phyloP scores from a whole-genome alignment of 495 filamentous ascomycete species.

The Neurospora discreta region DNA sequence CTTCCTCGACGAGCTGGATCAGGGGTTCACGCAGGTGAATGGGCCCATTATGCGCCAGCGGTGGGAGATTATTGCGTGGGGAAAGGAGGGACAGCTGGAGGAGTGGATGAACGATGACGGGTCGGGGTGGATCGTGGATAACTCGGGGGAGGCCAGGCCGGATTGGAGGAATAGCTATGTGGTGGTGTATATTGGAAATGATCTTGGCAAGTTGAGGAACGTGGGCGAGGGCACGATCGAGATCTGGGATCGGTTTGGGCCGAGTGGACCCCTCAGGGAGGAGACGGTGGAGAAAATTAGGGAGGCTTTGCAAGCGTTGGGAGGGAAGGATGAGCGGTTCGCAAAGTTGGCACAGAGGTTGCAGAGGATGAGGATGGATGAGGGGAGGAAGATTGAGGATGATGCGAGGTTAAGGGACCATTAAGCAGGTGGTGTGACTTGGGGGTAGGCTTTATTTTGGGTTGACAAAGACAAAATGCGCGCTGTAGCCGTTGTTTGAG shows the following conservation, averaged over 20 bases:
- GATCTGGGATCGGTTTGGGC: constrained; percentile 4
- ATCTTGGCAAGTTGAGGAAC: background rate
- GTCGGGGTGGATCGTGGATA: constrained; percentile 3
- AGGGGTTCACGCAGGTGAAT: background rate
- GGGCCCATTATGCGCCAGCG: background rate
- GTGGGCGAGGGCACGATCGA: background rate
- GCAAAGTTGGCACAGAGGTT: background rate
- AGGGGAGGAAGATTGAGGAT: background rate
- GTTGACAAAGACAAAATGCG: no score
- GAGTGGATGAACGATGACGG: constrained; percentile 11
- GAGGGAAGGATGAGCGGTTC: background rate
- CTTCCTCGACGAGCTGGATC: background rate
- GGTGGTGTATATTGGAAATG: constrained; percentile 2
- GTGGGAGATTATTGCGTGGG: constrained; percentile 4
- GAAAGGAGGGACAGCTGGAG: constrained; percentile 10
- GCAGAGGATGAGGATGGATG: background rate
- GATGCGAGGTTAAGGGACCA: background rate
- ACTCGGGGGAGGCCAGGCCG: constrained; percentile 2
- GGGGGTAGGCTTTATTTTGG: no score
- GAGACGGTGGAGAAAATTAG: constrained; percentile 5
- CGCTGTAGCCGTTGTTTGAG: background rate
- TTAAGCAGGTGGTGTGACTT: no score
- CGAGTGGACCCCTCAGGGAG: background rate
- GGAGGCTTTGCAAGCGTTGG: background rate
- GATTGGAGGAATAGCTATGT: constrained; percentile 12